phyloP scores from a whole-genome alignment of 306 rosid genomes.

The Biancaea sappan region DNA sequence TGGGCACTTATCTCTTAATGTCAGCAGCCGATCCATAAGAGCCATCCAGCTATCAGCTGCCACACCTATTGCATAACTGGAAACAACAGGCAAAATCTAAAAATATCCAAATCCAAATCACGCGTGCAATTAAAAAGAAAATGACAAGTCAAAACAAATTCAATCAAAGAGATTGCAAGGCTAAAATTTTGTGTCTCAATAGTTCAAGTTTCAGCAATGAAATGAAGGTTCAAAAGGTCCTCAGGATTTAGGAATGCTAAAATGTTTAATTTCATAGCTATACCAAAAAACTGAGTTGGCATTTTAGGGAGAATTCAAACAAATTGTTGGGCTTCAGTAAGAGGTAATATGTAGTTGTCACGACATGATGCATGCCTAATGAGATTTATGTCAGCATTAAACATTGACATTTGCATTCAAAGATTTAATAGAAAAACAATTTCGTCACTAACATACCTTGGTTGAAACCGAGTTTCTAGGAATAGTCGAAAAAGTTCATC shows the following conservation, averaged over 20 bases:
- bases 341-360: neutral
- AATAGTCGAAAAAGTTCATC: conserved; percentile 57
- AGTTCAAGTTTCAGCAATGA: conserved; percentile 6
- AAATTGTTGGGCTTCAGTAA: neutral
- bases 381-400: conserved; percentile 5
- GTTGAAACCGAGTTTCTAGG: conserved; percentile 61
- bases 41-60: conserved; percentile 79
- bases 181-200: neutral
- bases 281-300: neutral
- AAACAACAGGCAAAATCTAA: conserved; percentile 20
- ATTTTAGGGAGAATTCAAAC: neutral
- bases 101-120: neutral
- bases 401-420: neutral
- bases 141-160: neutral
- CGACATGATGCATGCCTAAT: neutral
- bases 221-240: conserved; percentile 14
- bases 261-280: too few species aligned
- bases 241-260: neutral
- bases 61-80: conserved; percentile 50
- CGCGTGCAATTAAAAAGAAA: neutral
- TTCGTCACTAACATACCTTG: conserved; percentile 54
- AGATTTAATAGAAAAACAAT: conserved; percentile 6
- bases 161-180: neutral
- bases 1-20: conserved; percentile 30
- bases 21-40: conserved; percentile 64